A percentile compares a stretch with the other conserved stretches of the same genome.
phyloP scores from a whole-genome alignment of 345 rosid species.

The Citrus sinensis region DNA sequence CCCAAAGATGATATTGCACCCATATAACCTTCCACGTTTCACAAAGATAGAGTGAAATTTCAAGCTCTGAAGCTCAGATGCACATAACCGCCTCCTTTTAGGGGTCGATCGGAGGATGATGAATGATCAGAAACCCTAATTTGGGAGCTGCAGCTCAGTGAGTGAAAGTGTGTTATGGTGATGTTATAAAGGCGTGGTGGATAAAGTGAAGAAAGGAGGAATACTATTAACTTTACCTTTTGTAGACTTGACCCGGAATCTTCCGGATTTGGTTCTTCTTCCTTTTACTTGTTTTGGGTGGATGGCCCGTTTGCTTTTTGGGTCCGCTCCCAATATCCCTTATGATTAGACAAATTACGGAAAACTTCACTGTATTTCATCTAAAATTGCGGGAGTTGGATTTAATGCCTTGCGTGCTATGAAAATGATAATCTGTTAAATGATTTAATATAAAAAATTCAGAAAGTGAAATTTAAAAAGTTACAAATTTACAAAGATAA shows the following conservation, averaged over 20 bases:
- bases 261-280: constrained; percentile 2
- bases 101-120: not conserved
- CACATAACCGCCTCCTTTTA: not conserved
- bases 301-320: not conserved
- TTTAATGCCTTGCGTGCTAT: not conserved
- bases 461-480: too few relatives aligned
- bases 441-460: too few relatives aligned
- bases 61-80: not conserved
- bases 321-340: not conserved
- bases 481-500: too few relatives aligned
- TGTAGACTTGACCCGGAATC: constrained; percentile 21
- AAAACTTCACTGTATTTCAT: not conserved
- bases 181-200: constrained; percentile 11
- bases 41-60: not conserved
- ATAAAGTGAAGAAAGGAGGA: constrained; percentile 13
- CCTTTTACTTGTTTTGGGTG: not conserved
- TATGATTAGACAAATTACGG: not conserved
- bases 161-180: constrained; percentile 8
- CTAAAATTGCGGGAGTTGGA: too few relatives aligned
- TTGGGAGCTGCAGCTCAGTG: constrained; percentile 10
- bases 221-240: constrained; percentile 8
- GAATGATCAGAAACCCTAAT: constrained; percentile 28
- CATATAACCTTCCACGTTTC: constrained; percentile 16
- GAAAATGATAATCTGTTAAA: too few relatives aligned
- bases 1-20: constrained; percentile 47